phyloP scores from a whole-genome alignment of 1,139 yeast species.

The Scheffersomyces illinoinensis region DNA sequence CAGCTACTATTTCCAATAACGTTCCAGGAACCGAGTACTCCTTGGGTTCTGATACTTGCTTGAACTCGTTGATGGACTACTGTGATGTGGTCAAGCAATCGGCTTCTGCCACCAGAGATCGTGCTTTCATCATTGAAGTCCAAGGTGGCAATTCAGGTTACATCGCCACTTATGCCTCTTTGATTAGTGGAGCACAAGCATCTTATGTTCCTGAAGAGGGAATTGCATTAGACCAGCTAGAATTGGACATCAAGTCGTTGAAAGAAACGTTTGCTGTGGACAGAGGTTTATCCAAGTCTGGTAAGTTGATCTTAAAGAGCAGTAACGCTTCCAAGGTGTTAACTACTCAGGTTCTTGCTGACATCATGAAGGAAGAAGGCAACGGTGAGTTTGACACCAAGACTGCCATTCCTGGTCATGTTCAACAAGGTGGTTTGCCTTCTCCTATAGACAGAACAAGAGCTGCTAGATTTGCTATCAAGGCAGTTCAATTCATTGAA shows the following conservation, averaged over 20 bases:
- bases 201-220: conserved; percentile 92
- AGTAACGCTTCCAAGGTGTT: conserved; percentile 71
- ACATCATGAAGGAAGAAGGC: conserved; percentile 66
- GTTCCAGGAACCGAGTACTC: conserved; percentile 98
- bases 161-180: conserved; percentile 85
- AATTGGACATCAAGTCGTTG: conserved; percentile 73
- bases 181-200: conserved; percentile 90
- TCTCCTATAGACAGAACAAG: conserved; percentile 74
- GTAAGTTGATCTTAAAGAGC: conserved; percentile 69
- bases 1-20: conserved; percentile 96
- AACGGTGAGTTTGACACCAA: conserved; percentile 70
- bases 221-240: conserved; percentile 68
- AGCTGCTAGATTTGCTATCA: conserved; percentile 70
- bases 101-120: conserved; percentile 91
- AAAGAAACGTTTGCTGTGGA: conserved; percentile 70
- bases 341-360: conserved; percentile 65
- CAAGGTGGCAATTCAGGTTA: conserved; percentile 98
- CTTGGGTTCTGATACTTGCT: conserved; percentile 90
- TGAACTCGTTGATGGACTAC: conserved; percentile 84
- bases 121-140: conserved; percentile 94
- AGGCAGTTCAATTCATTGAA: conserved; percentile 71
- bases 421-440: conserved; percentile 82
- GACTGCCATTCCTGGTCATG: conserved; percentile 82
- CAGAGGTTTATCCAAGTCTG: conserved; percentile 79
- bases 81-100: conserved; percentile 95